These are phyloP conservation scores for Chlamydomonas schloesseri DNA, from an alignment of 139 green algal species.

Conservation along the genomic window DNA sequence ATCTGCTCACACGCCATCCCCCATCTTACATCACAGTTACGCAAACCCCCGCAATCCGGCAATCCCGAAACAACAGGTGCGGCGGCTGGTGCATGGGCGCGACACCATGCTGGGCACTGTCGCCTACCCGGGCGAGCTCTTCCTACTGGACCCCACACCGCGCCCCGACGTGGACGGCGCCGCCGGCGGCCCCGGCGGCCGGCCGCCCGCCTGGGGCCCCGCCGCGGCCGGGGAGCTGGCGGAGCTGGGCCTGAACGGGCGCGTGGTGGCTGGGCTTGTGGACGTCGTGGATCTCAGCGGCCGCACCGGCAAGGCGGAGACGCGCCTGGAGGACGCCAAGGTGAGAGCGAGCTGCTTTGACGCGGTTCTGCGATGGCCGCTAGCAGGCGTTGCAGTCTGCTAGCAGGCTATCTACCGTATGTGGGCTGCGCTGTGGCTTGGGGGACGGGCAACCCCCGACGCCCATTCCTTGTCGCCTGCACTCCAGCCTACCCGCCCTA, in stretches of 20 bases:
- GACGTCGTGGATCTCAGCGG: conserved; percentile 10
- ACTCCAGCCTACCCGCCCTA: too few species aligned
- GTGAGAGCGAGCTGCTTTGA: conserved; percentile 45
- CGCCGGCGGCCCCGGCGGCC: neutral
- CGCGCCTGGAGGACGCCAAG: conserved; percentile 57
- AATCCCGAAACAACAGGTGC: conserved; percentile 67
- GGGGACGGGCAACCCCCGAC: too few species aligned
- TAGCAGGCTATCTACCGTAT: too few species aligned
- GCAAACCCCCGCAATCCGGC: too few species aligned
- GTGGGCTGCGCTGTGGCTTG: too few species aligned
- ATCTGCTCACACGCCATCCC: too few species aligned
- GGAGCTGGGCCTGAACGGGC: conserved; percentile 5
- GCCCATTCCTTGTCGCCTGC: too few species aligned
- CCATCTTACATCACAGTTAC: too few species aligned
- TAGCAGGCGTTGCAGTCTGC: too few species aligned
- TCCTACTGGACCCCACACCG: conserved; percentile 69
- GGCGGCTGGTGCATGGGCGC: conserved; percentile 75
- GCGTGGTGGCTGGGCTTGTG: conserved; percentile 28
- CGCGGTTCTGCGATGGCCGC: too few species aligned
- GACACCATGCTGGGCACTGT: conserved; percentile 94
- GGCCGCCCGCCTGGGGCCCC: neutral
- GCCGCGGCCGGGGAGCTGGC: neutral
- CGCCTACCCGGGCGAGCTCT: conserved; percentile 85
- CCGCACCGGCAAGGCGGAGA: too few species aligned
- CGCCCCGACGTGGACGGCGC: neutral